Conservation (phyloP, 2,329 filamentous ascomycete species). For the Colletotrichum echinochloae region DNA sequence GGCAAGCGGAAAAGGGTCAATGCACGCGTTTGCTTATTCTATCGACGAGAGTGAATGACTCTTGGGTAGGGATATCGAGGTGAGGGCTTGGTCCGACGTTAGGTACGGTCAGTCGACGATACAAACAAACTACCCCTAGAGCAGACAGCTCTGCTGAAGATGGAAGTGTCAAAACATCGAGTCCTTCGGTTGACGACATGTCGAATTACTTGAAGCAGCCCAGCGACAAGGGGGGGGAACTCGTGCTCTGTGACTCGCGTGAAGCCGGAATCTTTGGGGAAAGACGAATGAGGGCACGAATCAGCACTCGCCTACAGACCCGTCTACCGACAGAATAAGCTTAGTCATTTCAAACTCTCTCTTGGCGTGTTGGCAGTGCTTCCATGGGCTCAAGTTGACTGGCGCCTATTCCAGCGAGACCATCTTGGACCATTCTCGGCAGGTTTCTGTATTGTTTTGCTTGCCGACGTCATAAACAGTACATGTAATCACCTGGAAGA, state of each 20-base stretch:
- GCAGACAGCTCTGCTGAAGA: conserved; percentile 41
- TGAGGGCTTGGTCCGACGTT: conserved; percentile 12
- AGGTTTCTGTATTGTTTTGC: not conserved
- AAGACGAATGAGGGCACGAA: conserved; percentile 39
- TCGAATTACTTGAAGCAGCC: conserved; percentile 31
- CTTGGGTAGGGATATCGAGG: conserved; percentile 20
- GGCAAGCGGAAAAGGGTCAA: conserved; percentile 1
- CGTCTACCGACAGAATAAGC: conserved; percentile 26
- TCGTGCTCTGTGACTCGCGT: conserved; percentile 31
- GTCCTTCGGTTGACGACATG: conserved; percentile 26
- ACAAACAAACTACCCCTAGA: conserved; percentile 38
- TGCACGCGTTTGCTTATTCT: conserved; percentile 3
- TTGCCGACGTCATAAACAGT: not conserved
- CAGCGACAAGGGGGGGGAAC: not conserved
- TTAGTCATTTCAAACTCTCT: conserved; percentile 28
- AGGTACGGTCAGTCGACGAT: conserved; percentile 28
- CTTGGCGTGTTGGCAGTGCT: no score
- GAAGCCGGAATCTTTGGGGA: conserved; percentile 39
- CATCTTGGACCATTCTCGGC: not conserved
- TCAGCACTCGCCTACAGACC: conserved; percentile 34
- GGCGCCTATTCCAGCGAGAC: not conserved
- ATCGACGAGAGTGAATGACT: not conserved
- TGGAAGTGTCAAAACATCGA: conserved; percentile 35
- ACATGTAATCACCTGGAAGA: not conserved
- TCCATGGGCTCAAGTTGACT: no score